Evolutionary conservation across 2,329 filamentous ascomycete species (phyloP).

Genomic region (Ceratocystiopsis brevicomis): DNA sequence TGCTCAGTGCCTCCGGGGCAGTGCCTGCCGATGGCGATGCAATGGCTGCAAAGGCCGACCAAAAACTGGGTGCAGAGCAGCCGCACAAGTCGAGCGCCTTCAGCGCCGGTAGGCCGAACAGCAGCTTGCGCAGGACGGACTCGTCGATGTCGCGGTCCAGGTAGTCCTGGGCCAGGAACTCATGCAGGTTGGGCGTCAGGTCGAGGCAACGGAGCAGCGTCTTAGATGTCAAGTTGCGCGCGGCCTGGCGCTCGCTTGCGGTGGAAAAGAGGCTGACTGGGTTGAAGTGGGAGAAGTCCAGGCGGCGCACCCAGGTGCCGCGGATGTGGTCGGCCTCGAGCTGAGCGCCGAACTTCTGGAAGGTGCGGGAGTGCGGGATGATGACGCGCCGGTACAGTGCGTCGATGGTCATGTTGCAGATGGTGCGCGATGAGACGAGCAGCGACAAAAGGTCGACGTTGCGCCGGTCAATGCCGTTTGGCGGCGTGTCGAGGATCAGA

Average conservation of each 20-base stretch:
- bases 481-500: conserved; percentile 51
- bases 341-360: conserved; percentile 60
- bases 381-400: conserved; percentile 66
- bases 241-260: conserved; percentile 53
- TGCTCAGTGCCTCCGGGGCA: conserved; percentile 29
- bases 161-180: conserved; percentile 66
- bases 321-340: conserved; percentile 46
- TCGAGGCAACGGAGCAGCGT: conserved; percentile 55
- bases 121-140: conserved; percentile 50
- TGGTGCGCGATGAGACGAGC: conserved; percentile 53
- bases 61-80: conserved; percentile 50
- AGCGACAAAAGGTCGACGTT: conserved; percentile 64
- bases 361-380: conserved; percentile 66
- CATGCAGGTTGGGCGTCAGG: conserved; percentile 53
- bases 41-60: conserved; percentile 40
- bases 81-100: conserved; percentile 60
- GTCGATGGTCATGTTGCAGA: conserved; percentile 54
- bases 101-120: conserved; percentile 45
- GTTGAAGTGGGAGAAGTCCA: conserved; percentile 78
- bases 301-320: conserved; percentile 55
- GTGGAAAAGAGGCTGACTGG: conserved; percentile 59
- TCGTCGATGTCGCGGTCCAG: conserved; percentile 55
- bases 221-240: conserved; percentile 55
- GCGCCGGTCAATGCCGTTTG: conserved; percentile 56
- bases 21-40: conserved; percentile 22